A percentile compares a stretch with the other conserved stretches of the same genome.
Conservation (phyloP, 2,329 filamentous ascomycete species). For the Colletotrichum siamense region DNA sequence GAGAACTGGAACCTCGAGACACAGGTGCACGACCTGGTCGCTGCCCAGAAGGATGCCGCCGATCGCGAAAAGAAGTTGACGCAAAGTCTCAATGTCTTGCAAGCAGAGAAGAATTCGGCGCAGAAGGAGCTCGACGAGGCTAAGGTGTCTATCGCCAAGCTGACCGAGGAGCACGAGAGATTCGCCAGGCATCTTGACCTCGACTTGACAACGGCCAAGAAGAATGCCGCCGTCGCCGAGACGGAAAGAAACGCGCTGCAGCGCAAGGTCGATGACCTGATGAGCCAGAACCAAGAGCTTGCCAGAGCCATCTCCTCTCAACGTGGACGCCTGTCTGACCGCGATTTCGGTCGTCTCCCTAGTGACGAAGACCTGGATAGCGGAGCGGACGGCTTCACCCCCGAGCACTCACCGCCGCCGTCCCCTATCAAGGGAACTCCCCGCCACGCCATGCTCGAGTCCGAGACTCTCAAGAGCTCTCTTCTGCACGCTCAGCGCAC, state of each 20-base stretch:
- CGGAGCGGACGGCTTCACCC: conserved; percentile 73
- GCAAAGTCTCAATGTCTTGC: conserved; percentile 71
- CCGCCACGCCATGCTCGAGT: conserved; percentile 88
- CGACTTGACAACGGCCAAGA: conserved; percentile 83
- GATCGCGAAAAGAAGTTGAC: conserved; percentile 85
- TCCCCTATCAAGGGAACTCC: conserved; percentile 93
- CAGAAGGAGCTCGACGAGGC: conserved; percentile 93
- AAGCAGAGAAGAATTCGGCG: conserved; percentile 75
- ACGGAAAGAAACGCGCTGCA: conserved; percentile 80
- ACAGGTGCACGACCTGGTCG: conserved; percentile 82
- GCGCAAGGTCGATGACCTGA: conserved; percentile 86
- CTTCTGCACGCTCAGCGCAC: conserved; percentile 94
- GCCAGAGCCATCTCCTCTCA: conserved; percentile 81
- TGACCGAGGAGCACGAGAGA: conserved; percentile 80
- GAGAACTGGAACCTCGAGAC: conserved; percentile 99
- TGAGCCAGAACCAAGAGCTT: conserved; percentile 88
- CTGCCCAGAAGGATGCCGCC: conserved; percentile 74
- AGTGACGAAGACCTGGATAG: conserved; percentile 70
- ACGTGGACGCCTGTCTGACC: conserved; percentile 70
- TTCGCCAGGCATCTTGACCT: conserved; percentile 85
- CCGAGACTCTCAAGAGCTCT: conserved; percentile 93
- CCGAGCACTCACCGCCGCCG: conserved; percentile 87
- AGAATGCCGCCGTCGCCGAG: conserved; percentile 79
- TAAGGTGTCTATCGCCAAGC: conserved; percentile 78
- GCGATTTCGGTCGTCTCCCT: conserved; percentile 62